Conservation (phyloP, 257 asterid species). For the Lavandula angustifolia region DNA sequence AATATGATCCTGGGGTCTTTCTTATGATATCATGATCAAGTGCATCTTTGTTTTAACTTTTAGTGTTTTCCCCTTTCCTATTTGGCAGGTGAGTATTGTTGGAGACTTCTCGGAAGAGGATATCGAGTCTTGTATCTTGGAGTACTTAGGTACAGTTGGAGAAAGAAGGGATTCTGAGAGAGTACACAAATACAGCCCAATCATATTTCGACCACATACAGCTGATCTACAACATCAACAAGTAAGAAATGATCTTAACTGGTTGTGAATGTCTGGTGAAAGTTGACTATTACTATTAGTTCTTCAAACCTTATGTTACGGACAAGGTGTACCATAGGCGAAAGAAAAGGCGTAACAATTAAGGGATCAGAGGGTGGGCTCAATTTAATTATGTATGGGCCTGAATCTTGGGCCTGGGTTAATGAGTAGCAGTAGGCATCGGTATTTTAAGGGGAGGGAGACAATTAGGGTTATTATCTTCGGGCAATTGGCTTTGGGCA, state of each 20-base stretch:
- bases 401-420: too few species aligned
- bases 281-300: constrained; percentile 22
- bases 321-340: too few species aligned
- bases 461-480: too few species aligned
- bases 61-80: constrained; percentile 1
- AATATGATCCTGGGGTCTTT: constrained; percentile 14
- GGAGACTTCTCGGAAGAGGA: constrained; percentile 98
- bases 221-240: constrained; percentile 86
- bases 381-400: too few species aligned
- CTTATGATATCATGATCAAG: constrained; percentile 27
- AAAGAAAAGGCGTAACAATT: too few species aligned
- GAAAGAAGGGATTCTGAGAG: constrained; percentile 71
- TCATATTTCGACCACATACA: constrained; percentile 62
- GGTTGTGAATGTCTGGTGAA: constrained; percentile 8
- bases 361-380: too few species aligned
- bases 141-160: constrained; percentile 85
- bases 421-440: too few species aligned
- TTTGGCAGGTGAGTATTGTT: constrained; percentile 85
- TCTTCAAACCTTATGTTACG: constrained; percentile 5
- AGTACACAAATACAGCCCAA: constrained; percentile 68
- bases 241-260: constrained; percentile 47
- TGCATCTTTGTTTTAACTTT: constrained; percentile 3
- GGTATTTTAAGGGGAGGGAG: too few species aligned
- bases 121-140: constrained; percentile 89
- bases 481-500: too few species aligned